These are phyloP conservation scores for Aspergillus puulaauensis DNA, from an alignment of 2,329 filamentous ascomycete genomes.

Conservation along the genomic window DNA sequence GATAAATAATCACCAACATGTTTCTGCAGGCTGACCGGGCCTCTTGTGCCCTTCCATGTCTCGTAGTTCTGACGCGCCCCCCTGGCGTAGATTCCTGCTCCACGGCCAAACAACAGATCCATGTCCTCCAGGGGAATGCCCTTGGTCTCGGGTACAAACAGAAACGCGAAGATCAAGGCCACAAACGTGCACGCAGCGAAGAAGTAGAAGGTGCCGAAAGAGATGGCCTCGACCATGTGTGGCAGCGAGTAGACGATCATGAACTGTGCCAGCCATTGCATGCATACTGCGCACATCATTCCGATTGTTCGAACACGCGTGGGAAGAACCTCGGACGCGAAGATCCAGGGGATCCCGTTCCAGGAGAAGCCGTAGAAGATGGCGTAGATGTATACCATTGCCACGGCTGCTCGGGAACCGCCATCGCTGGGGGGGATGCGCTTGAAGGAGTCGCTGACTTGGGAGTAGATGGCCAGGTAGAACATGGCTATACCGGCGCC, in stretches of 20 bases:
- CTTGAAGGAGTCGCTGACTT: not conserved
- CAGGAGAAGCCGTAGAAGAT: not conserved
- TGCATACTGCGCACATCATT: not conserved
- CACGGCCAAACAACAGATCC: not conserved
- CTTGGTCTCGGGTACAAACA: not conserved
- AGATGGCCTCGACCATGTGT: not conserved
- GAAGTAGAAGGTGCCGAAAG: not conserved
- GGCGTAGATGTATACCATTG: not conserved
- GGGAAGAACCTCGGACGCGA: not conserved
- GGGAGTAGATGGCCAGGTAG: not conserved
- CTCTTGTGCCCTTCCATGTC: too few species aligned
- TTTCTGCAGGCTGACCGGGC: too few species aligned
- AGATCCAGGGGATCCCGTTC: not conserved
- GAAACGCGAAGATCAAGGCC: not conserved
- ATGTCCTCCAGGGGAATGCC: not conserved
- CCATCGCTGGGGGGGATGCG: not conserved
- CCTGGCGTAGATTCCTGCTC: too few species aligned
- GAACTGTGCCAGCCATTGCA: not conserved
- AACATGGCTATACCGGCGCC: not conserved
- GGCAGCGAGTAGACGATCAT: not conserved
- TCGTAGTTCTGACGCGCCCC: too few species aligned
- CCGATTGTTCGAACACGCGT: not conserved
- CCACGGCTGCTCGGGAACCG: constrained; percentile 30
- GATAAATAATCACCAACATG: too few species aligned
- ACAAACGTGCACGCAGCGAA: not conserved